These are phyloP conservation scores for Chaetomium sp. DNA, from an alignment of 2,329 filamentous ascomycete genomes.

Conservation along the genomic window DNA sequence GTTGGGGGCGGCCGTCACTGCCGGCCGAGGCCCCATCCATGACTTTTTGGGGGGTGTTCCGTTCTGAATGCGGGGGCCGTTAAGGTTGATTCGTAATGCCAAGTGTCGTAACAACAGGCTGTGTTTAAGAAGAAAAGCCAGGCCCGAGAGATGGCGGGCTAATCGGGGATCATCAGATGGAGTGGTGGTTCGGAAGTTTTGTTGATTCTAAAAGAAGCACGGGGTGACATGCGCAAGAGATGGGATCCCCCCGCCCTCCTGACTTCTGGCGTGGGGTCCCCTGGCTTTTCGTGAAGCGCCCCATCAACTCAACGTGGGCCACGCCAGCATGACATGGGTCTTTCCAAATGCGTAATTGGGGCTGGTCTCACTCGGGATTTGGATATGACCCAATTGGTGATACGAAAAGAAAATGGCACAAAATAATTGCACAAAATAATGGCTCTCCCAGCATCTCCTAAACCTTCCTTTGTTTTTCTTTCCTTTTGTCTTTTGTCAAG, in stretches of 20 bases:
- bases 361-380: no score
- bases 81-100: neutral
- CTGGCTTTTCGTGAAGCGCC: conserved; percentile 4
- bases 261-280: neutral
- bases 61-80: no score
- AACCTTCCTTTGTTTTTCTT: no score
- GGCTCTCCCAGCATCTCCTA: no score
- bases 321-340: conserved; percentile 3
- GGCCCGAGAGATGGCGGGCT: neutral
- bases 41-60: neutral
- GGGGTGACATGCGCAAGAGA: neutral
- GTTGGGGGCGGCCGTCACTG: conserved; percentile 3
- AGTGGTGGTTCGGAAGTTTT: neutral
- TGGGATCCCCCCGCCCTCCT: neutral
- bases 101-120: conserved; percentile 1
- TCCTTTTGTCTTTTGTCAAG: no score
- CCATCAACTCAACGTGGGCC: neutral
- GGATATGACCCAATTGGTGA: no score
- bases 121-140: neutral
- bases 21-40: conserved; percentile 21
- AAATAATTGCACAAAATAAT: no score
- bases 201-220: neutral
- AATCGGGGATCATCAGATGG: neutral
- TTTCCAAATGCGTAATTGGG: neutral
- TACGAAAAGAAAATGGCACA: no score